These are phyloP conservation scores for Fraxinus xanthoxyloides DNA, from an alignment of 305 asterid genomes.

Conservation along the genomic window DNA sequence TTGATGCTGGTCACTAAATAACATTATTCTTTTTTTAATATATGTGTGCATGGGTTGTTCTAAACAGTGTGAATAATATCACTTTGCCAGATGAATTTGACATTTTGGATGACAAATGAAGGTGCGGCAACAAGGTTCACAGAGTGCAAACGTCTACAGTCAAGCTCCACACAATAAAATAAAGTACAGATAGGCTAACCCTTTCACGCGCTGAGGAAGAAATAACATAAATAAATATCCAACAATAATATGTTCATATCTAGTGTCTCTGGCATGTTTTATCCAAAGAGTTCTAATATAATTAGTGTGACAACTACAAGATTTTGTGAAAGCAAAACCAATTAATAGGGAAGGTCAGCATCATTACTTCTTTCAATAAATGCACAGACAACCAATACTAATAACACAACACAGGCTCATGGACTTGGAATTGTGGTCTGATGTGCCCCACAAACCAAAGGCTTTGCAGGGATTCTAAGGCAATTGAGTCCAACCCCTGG, in stretches of 20 bases:
- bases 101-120: no score
- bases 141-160: neutral
- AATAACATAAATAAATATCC: neutral
- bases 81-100: no score
- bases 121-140: no score
- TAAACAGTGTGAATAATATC: no score
- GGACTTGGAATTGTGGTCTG: neutral
- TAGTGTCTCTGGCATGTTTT: neutral
- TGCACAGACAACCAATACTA: conserved; percentile 27
- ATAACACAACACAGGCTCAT: conserved; percentile 10
- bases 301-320: neutral
- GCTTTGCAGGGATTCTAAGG: conserved; percentile 59
- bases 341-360: conserved; percentile 13
- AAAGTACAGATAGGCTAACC: neutral
- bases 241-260: neutral
- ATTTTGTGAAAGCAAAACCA: conserved; percentile 13
- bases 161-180: neutral
- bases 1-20: no score
- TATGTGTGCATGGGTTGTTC: no score
- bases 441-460: conserved; percentile 52
- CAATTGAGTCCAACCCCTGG: conserved; percentile 72
- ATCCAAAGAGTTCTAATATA: conserved; percentile 9
- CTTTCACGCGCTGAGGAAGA: neutral
- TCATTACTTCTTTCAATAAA: conserved; percentile 15
- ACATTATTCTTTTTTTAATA: no score